Evolutionary conservation across 2,329 filamentous ascomycete species (phyloP), one percentile per base, ranked within the genome.

Genomic region (Alternaria sp.): DNA sequence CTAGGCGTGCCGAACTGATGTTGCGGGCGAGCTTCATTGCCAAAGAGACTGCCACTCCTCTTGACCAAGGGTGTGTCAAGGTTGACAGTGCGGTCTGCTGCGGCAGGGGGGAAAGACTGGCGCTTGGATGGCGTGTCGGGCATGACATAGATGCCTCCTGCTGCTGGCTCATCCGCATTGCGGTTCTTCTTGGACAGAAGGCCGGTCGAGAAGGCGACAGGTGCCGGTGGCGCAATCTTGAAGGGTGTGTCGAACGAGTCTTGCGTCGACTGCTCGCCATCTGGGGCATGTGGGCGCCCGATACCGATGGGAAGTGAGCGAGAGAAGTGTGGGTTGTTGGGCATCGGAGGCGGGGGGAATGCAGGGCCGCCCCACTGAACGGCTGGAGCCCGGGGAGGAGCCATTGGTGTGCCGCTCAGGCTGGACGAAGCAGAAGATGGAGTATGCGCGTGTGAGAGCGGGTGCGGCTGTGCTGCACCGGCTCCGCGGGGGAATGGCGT

Each of bases 111-210:
- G 85, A 81, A 94, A 88, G 61, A 90, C 82, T 91, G 90, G 76
- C 96, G 94, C 83, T 98, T 99, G 81, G 96, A 98, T 1, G 96
- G 96, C 2, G 96, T 99, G 76, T 98, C 96, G 1, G 96, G 95
- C 85, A 97, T 94, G 28, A 88, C 83, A 75, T 90, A 89, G 79
- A 86, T 86, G 26, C 82, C 82, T 57, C 79, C 80, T 69, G 82
- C 81, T 68, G 63, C 65, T 45, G 79, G 87, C 55, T 93, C 87
- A 70, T 97, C 93, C 0, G 90, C 87, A 77, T 84, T 82, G 61
- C 92, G 90, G 75, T 96, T 96, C 79, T 96, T 92, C 82, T 99
- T 99, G 11, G 96, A 97, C 58, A 99, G 91, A 26, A 99, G 84
- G 20, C 75, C 75, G 1, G 96, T 98, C 1, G 96, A 98, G 85